Percentiles rank a stretch among this genome's conserved stretches.
These are phyloP conservation scores for Trifolium repens DNA, from an alignment of 306 rosid species.

Conservation along the genomic window DNA sequence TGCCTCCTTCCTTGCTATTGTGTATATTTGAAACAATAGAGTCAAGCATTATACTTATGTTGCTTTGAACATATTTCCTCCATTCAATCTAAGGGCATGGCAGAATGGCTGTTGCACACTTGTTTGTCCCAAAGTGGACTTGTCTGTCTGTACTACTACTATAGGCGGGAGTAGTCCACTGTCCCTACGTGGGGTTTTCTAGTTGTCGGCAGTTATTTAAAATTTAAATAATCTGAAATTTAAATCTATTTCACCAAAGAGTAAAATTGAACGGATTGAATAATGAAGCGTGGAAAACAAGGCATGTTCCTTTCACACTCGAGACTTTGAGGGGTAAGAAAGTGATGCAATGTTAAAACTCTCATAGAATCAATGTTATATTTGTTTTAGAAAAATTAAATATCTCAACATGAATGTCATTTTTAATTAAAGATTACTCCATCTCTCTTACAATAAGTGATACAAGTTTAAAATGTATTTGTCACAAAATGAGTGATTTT, in stretches of 20 bases:
- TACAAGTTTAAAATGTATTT: too few species aligned
- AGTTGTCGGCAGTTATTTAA: background rate
- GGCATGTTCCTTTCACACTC: background rate
- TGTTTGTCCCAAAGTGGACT: slow-evolving; percentile 4
- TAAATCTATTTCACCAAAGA: background rate
- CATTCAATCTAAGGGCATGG: background rate
- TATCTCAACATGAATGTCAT: too few species aligned
- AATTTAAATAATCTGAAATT: background rate
- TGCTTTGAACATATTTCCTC: slow-evolving; percentile 5
- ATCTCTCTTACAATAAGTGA: too few species aligned
- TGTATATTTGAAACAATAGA: slow-evolving; percentile 25
- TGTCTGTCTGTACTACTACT: background rate
- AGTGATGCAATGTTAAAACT: too few species aligned
- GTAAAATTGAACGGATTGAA: background rate
- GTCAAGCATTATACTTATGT: slow-evolving; percentile 11
- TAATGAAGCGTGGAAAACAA: background rate
- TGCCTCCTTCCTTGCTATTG: slow-evolving; percentile 30
- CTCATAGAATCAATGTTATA: too few species aligned
- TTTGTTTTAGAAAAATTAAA: too few species aligned
- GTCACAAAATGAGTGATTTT: too few species aligned
- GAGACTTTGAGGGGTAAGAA: background rate
- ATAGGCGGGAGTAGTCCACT: background rate
- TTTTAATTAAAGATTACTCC: too few species aligned
- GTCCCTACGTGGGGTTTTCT: background rate
- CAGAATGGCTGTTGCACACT: background rate